Conservation (phyloP, 2,329 filamentous ascomycete genomes). For the Penicillium sp. region DNA sequence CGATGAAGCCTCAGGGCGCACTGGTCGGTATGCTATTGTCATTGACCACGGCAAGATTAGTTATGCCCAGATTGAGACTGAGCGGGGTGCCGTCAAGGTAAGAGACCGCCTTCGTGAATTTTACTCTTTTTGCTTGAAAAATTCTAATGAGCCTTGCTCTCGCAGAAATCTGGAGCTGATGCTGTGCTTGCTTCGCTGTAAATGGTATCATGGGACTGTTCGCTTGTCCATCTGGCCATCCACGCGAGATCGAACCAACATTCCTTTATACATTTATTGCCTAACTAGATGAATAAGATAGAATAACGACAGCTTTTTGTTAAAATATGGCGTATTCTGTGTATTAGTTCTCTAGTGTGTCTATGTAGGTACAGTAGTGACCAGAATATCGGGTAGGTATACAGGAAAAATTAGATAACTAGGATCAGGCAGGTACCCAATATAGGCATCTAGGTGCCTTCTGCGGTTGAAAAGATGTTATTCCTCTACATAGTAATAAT, state of each 20-base stretch:
- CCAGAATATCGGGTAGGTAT: too few species aligned
- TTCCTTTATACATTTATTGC: background rate
- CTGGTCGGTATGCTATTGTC: conserved; percentile 75
- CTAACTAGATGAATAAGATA: background rate
- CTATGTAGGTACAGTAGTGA: too few species aligned
- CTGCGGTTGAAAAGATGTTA: too few species aligned
- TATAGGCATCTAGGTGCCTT: too few species aligned
- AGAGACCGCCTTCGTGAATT: background rate
- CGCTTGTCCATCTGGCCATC: background rate
- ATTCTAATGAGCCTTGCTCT: background rate
- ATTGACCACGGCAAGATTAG: conserved; percentile 78
- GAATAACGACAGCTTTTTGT: background rate
- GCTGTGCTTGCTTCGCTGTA: conserved; percentile 36
- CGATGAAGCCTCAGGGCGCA: conserved; percentile 57
- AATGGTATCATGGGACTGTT: background rate
- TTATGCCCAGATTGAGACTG: conserved; percentile 73
- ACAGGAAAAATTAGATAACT: too few species aligned
- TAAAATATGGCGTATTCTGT: background rate
- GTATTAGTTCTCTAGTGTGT: too few species aligned
- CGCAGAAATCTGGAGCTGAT: conserved; percentile 34
- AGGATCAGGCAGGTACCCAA: too few species aligned
- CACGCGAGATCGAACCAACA: background rate
- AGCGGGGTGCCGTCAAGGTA: conserved; percentile 35
- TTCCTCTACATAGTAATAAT: too few species aligned
- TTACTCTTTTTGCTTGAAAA: background rate